Base-by-base conservation (phyloP, 768 basidiomycete genomes). In the Tylopilus rubrobrunneus region DNA sequence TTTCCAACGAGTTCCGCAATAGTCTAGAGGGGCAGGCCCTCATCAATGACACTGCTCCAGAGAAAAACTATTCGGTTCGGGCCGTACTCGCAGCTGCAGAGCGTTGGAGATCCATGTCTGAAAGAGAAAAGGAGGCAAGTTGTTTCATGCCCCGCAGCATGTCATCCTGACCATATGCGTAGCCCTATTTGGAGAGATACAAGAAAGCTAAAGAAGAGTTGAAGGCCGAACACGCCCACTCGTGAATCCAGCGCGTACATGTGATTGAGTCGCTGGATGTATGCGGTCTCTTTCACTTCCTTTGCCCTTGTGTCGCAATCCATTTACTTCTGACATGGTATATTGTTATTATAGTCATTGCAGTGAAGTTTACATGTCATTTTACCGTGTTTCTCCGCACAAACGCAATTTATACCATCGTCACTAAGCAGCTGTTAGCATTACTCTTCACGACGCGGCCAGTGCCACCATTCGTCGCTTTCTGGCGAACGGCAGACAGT, bases 91-190 rank as follows among this genome's bases (percentile, higher is more conserved):
- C 55, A 14, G 66, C 64, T 21, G 73, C 36, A 15, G 49, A 37
- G 5, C 62, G 58, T 14, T 75, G 74, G 74, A 62, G 54, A 15
- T 57, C 59, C 27, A 58, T 75, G 68, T 61, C 69, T 7, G 12
- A 43, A 2, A 62, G 60, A n/a, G 71, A 73, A 51, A 73, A 70
- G 55, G 58, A 61, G 8, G 73, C 72, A 36, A 31, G 65, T 53
- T 25, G 2, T 28, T 39, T 28, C 6, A 12, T 37, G 15, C 7
- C 48, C 0, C 34, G 6, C n/a, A 5, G 10, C 12, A 9, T 27
- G 4, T 25, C 15, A n/a, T 33, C 2, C 52, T 57, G n/a, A 67
- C 31, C 5, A 21, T 11, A 17, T 9, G 5, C 17, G 23, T 17
- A 65, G 65, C 63, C 66, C 19, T 66, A 67, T 47, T 33, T 50